Percentiles rank a stretch among this genome's conserved stretches.
Conservation (phyloP, 495 filamentous ascomycete species). For the Neurospora sp. region DNA sequence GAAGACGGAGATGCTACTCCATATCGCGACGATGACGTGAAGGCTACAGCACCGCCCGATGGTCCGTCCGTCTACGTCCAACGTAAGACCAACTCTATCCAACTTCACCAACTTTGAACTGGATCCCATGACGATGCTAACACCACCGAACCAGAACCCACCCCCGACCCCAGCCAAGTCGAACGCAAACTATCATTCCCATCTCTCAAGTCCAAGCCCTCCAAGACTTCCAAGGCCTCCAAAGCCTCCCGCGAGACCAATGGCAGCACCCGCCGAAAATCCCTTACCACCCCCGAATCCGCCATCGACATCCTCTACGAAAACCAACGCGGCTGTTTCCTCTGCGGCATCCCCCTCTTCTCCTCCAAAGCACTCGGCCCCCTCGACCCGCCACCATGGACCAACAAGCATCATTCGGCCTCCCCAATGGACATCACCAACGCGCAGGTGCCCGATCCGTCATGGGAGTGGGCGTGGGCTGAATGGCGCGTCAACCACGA, state of each 20-base stretch:
- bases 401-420: constrained; percentile 34
- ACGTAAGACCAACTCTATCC: neutral
- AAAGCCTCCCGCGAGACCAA: neutral
- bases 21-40: neutral
- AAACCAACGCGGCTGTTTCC: constrained; percentile 75
- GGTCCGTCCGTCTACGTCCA: neutral
- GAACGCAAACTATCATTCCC: neutral
- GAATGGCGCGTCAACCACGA: constrained; percentile 91
- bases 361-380: constrained; percentile 77
- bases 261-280: neutral
- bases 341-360: constrained; percentile 84
- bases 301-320: constrained; percentile 88
- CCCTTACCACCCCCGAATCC: constrained; percentile 33
- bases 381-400: constrained; percentile 80
- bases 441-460: constrained; percentile 87
- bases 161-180: neutral
- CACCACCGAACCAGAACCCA: neutral
- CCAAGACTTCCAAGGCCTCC: neutral
- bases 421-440: constrained; percentile 81
- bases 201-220: neutral
- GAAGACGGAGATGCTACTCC: neutral
- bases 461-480: constrained; percentile 94
- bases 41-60: neutral
- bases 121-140: neutral
- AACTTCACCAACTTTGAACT: neutral